phyloP scores from a whole-genome alignment of 2,329 filamentous ascomycete species.

The Leptographium wingfieldii region DNA sequence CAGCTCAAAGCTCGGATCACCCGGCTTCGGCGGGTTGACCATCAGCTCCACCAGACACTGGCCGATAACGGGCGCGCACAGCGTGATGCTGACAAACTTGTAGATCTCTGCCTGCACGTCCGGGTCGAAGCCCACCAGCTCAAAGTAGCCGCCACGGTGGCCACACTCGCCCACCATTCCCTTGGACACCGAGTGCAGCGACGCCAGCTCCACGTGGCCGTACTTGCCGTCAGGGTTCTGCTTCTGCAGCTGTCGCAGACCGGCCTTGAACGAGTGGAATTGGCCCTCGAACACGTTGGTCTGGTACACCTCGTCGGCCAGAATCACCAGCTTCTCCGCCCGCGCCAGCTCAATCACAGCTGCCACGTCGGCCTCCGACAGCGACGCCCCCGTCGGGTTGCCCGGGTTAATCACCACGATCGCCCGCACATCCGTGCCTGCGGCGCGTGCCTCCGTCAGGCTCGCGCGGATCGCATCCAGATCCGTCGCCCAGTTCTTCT shows the following conservation, averaged over 20 bases:
- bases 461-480: conserved; percentile 62
- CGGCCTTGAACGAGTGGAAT: conserved; percentile 92
- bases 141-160: conserved; percentile 94
- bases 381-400: conserved; percentile 86
- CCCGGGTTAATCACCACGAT: conserved; percentile 98
- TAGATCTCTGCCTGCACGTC: conserved; percentile 88
- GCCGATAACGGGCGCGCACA: conserved; percentile 88
- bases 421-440: conserved; percentile 77
- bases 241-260: conserved; percentile 69
- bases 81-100: conserved; percentile 95
- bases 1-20: conserved; percentile 70
- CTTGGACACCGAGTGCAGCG: conserved; percentile 88
- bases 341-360: conserved; percentile 78
- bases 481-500: conserved; percentile 77
- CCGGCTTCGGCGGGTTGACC: conserved; percentile 83
- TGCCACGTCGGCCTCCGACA: conserved; percentile 67
- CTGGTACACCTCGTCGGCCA: conserved; percentile 98
- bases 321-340: conserved; percentile 72
- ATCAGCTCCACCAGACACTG: conserved; percentile 96
- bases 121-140: conserved; percentile 78
- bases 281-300: conserved; percentile 93
- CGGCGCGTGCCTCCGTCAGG: conserved; percentile 58
- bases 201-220: conserved; percentile 77
- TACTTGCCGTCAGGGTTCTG: conserved; percentile 62
- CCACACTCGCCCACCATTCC: conserved; percentile 99